Evolutionary conservation across 2,329 filamentous ascomycete genomes (phyloP).

Genomic region (Xylaria arbuscula): DNA sequence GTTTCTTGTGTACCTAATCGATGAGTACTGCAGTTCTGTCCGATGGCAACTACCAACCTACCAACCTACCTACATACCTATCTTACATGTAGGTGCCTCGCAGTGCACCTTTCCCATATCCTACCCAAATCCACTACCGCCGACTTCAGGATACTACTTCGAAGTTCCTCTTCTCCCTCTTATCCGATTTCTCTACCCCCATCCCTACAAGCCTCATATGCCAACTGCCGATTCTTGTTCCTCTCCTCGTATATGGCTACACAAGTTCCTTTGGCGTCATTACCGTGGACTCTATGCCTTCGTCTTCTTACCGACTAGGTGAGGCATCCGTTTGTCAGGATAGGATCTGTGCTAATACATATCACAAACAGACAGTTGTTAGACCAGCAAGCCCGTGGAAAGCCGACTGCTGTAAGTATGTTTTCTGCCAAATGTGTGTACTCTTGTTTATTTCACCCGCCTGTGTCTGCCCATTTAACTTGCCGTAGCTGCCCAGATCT

Average conservation of each 20-base stretch:
- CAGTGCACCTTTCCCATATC: too few relatives aligned
- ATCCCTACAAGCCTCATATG: not conserved
- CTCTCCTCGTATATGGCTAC: not conserved
- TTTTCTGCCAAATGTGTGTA: not conserved
- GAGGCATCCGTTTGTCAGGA: not conserved
- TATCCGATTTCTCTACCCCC: not conserved
- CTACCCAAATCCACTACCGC: too few relatives aligned
- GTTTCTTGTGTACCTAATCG: not conserved
- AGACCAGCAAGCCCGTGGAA: not conserved
- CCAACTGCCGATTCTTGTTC: too few relatives aligned
- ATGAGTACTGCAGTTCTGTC: not conserved
- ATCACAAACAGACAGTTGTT: not conserved
- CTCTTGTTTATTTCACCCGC: constrained; percentile 1
- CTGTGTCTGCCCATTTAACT: not conserved
- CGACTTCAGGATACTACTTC: too few relatives aligned
- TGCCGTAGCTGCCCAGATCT: not conserved
- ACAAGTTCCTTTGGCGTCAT: not conserved
- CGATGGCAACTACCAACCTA: not conserved
- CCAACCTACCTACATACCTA: not conserved
- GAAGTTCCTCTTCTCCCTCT: not conserved
- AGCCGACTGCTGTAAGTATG: constrained; percentile 3
- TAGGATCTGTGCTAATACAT: not conserved
- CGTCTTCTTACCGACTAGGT: not conserved
- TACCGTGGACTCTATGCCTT: not conserved
- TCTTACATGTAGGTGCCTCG: not conserved